Evolutionary conservation across 169 alveolate genomes (phyloP), one percentile per base, ranked within the genome.

Genomic region (Eimeria praecox): DNA sequence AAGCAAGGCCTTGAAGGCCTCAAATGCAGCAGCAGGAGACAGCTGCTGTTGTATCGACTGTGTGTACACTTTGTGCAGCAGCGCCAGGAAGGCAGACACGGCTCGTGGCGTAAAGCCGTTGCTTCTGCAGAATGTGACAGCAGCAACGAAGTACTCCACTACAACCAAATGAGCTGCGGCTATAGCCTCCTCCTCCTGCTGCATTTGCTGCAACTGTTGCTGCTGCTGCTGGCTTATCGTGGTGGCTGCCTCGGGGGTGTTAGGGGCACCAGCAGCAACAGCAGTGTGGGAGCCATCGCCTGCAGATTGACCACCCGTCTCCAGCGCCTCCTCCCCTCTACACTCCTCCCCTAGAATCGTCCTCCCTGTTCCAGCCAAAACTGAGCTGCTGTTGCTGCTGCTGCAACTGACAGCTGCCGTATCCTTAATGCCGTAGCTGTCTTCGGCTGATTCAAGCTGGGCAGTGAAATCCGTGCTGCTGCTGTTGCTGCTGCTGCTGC

Each of bases 51-150:
- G 77, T 90, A 90, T 59, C 22, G 95, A 24, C 16, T 90, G 85
- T 30, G 42, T 42, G 40, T 69, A 52, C 24, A 75, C 64, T 22
- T 40, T 20, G 12, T 42, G 52, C 90, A 90, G 40, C 18, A 90
- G 80, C 16, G 89, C 90, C 64, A 90, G 66, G 59, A 90, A 75
- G 38, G 95, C 78, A 18, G 95, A 90, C 22, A 82, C 82, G 24
- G 88, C 95, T 3, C 56, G 89, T 2, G 69, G 80, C 24, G 95
- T 44, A 33, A 71, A 90, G n/a, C 30, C 44, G 59, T n/a, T 83
- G 16, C 33, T 40, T 24, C 46, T 35, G 66, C 95, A 73, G 64
- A 90, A 75, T 2, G 59, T 12, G 80, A 75, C 69, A 3, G 90
- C 90, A 54, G 80, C 52, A 52, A 90, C 40, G 62, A 90, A 90